Base-by-base conservation (phyloP, 129 eudicot species). In the Lonicera japonica region DNA sequence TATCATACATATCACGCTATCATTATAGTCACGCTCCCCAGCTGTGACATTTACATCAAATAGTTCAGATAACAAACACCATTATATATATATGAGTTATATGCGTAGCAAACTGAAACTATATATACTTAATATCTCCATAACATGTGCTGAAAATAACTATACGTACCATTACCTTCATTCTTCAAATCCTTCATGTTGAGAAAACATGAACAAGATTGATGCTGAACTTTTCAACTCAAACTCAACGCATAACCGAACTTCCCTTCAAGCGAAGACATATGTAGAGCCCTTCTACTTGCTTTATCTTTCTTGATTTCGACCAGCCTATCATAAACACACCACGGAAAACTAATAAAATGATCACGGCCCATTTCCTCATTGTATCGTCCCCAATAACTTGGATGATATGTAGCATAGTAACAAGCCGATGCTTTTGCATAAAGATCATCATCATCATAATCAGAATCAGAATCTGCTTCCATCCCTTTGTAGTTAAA, bases 351-450 rank as follows among this genome's bases (percentile, higher is more conserved):
- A 64, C 97, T 89, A 69, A 89, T 65, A 45, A 80, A 86, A 64
- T 86, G 97, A 21, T 55, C 77, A 29, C 97, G 76, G 7, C 64
- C 51, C 82, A 71, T 21, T 15, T 69, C 97, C 66, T 64, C 71
- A 24, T 84, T 77, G 56, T 89, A 82, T 12, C 11, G 19, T 17
- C 95, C 95, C 83, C 87, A 89, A 36, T 73, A 86, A 20, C 41
- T 34, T 4, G 79, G 88, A 69, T 89, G 95, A 59, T 89, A 89
- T 0, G 97, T 78, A 21, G 86, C 97, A 54, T 86, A 80, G 56
- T 89, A 89, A 95, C 97, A 89, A 8, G 97, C 95, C 0, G 95
- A 89, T 8, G 95, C 97, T 67, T 80, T 89, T 60, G 90, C 88
- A 24, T 75, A 66, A 16, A 71, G 25, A 51, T 80, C 71, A 53